These are phyloP conservation scores for Aspergillus asperescens DNA, from an alignment of 495 filamentous ascomycete genomes.

Conservation along the genomic window DNA sequence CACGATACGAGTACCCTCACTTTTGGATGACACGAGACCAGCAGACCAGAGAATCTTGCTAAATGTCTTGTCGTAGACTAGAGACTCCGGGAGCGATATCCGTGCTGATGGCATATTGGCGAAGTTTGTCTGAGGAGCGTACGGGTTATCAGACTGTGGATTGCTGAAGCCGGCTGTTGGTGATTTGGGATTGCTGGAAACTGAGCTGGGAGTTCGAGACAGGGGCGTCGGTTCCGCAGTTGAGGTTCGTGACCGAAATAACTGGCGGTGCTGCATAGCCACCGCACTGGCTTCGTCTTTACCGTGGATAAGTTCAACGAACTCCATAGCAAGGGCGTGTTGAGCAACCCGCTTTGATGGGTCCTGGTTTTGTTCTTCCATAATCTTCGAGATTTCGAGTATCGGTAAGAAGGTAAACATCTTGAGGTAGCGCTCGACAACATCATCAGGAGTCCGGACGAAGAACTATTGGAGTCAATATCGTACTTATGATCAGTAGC, in stretches of 20 bases:
- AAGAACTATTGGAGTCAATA: conserved; percentile 60
- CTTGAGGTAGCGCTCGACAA: conserved; percentile 74
- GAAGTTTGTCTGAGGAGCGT: conserved; percentile 41
- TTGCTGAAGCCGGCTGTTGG: conserved; percentile 26
- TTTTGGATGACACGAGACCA: conserved; percentile 58
- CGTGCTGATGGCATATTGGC: conserved; percentile 46
- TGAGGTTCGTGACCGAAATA: conserved; percentile 47
- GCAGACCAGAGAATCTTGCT: conserved; percentile 60
- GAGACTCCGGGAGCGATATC: conserved; percentile 60
- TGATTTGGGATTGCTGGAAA: conserved; percentile 18
- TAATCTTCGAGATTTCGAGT: conserved; percentile 54
- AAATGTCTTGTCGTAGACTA: conserved; percentile 58
- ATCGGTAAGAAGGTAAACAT: conserved; percentile 86
- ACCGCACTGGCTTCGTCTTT: conserved; percentile 49
- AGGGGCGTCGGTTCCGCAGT: conserved; percentile 38
- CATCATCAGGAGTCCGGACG: conserved; percentile 71
- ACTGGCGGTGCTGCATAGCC: conserved; percentile 50
- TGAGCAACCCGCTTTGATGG: conserved; percentile 72
- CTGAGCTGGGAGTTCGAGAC: conserved; percentile 23
- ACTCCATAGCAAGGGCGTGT: conserved; percentile 72
- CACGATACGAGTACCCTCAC: conserved; percentile 63
- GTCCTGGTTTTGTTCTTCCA: conserved; percentile 59
- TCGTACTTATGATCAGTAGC: not conserved
- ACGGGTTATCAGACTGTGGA: conserved; percentile 36
- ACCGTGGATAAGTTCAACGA: conserved; percentile 76